Base-by-base conservation (phyloP, 2,329 filamentous ascomycete species). In the Pyrenophora tritici-repentis region DNA sequence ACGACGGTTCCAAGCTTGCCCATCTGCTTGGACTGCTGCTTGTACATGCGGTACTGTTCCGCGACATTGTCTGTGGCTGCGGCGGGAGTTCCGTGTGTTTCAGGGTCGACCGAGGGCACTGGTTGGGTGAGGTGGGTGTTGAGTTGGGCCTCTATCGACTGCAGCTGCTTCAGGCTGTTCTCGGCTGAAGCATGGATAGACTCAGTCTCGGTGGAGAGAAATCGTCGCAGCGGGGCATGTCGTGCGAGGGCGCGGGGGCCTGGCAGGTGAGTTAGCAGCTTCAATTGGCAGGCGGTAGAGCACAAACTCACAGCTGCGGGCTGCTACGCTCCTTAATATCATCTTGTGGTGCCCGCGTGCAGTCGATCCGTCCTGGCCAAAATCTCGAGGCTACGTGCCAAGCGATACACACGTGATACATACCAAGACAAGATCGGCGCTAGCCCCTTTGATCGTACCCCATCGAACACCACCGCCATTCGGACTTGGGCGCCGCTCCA, bases 291-390 rank as follows among this genome's bases (percentile, higher is more conserved):
- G n/a, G 20, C 36, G 18, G 4, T 9, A 3, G 7, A 16, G 10
- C 3, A 9, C 3, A 6, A 9, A 7, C 53, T 57, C 58, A 76
- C 76, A 70, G 58, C 73, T 70, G 63, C 74, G 75, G 58, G 74
- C 66, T 44, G 68, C 65, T 36, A 76, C 51, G 47, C 72, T 68
- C 68, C 77, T 66, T 66, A 78, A 56, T 58, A 78, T 78, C 77
- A 78, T 79, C 46, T 44, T 55, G 47, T 43, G 14, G 16, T 26
- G 24, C 38, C 36, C 39, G 46, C 46, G 50, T 38, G 33, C 38
- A 42, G 35, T 48, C 40, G 17, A 44, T 35, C 14, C 33, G 45
- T 42, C n/a, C 10, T 13, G 33, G 3, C 35, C 45, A 42, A 44
- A 55, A 55, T 55, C 43, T 55, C 48, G 40, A 34, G 36, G 26